Conservation (phyloP, 2,329 filamentous ascomycete genomes). For the Ophiostoma sp. region DNA sequence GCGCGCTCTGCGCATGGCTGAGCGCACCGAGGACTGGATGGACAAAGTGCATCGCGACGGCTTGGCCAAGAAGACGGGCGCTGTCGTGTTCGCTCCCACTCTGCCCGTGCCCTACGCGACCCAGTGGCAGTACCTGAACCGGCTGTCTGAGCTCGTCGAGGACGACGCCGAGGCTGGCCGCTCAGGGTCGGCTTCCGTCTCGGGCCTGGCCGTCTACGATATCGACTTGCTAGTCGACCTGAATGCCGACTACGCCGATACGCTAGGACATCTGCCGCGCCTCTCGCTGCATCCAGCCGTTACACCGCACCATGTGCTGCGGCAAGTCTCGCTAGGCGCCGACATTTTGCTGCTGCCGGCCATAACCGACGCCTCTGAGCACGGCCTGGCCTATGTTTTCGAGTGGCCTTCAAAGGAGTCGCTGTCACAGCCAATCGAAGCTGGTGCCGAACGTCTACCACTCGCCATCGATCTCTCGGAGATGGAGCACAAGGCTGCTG, state of each 20-base stretch:
- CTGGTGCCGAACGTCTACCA: constrained; percentile 34
- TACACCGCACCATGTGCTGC: constrained; percentile 71
- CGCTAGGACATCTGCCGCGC: constrained; percentile 60
- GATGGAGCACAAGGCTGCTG: constrained; percentile 52
- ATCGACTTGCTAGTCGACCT: constrained; percentile 63
- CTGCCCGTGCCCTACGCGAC: constrained; percentile 68
- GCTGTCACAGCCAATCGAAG: constrained; percentile 19
- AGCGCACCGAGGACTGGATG: constrained; percentile 79
- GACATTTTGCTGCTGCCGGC: constrained; percentile 69
- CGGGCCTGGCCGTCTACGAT: constrained; percentile 74
- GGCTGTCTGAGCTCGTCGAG: constrained; percentile 48
- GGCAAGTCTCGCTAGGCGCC: constrained; percentile 68
- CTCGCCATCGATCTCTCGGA: constrained; percentile 79
- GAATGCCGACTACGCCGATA: constrained; percentile 43
- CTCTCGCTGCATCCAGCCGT: constrained; percentile 65
- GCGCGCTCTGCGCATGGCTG: constrained; percentile 74
- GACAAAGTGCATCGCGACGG: constrained; percentile 55
- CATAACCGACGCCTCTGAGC: constrained; percentile 67
- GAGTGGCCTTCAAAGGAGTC: constrained; percentile 51
- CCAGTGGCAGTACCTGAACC: constrained; percentile 75
- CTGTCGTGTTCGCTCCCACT: constrained; percentile 56
- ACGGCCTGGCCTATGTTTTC: constrained; percentile 79
- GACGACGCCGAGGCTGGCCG: neutral
- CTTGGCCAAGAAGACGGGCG: constrained; percentile 32
- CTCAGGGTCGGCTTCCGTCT: constrained; percentile 50